Evolutionary conservation across 768 basidiomycete species (phyloP), one percentile per base, ranked within the genome.

Genomic region (Tulasnella sp.): DNA sequence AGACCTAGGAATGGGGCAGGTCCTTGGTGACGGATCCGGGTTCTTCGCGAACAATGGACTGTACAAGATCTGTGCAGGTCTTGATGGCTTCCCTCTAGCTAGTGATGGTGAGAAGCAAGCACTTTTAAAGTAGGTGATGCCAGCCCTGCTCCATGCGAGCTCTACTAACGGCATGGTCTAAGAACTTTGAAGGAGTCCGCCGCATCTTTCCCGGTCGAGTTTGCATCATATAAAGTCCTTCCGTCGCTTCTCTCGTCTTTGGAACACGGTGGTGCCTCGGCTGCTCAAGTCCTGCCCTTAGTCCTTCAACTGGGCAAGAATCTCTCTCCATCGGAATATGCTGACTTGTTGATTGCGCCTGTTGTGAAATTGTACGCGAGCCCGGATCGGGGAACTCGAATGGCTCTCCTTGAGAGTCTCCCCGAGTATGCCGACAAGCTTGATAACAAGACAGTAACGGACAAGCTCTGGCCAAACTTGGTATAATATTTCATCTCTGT

Each of bases 381-480:
- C 75, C 91, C 95, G 0, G 97, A 99, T 80, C 86, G 97, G 62
- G 95, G 94, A 1, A 93, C 89, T 29, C 86, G 97, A 36, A 96
- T 99, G 90, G 95, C 94, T 5, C 81, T 99, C 63, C 84, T 98
- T 17, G 95, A 98, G 69, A 88, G 89, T 70, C 81, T 99, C 40
- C 82, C 87, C 2, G 89, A 92, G 71, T 98, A 93, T 77, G 88
- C 86, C 8, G 94, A 94, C 42, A 93, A 89, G 78, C 80, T 99
- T 69, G 94, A 97, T 77, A 89, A 90, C 78, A 91, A 89, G 80
- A 86, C 83, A 0, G 92, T 98, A 0, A 86, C 85, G 66, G 92
- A 96, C 52, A 92, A 92, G 77, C 86, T 99, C 19, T 99, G 95
- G 86, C 95, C 97, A 1, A 87, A 95, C 81, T 81, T 99, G 47